Percentiles rank a stretch among this genome's conserved stretches.
Conservation (phyloP, 768 basidiomycete genomes). For the Leucocoprinus leucothites region DNA sequence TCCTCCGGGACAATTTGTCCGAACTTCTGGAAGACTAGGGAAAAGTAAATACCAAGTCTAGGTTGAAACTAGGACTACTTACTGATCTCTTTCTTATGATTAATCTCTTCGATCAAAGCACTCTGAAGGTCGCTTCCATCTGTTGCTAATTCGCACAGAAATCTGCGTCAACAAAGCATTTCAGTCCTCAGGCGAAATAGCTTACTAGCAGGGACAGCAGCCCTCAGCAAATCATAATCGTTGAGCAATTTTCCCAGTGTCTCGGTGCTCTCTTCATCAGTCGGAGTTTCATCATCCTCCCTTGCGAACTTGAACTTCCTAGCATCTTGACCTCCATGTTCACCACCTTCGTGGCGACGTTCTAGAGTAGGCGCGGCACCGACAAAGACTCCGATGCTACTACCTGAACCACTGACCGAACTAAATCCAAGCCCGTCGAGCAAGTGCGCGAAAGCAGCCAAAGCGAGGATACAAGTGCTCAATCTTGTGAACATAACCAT, state of each 20-base stretch:
- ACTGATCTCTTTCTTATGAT: slow-evolving; percentile 3
- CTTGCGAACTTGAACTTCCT: not conserved
- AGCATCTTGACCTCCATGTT: not conserved
- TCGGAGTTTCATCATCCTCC: not conserved
- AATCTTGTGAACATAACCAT: not conserved
- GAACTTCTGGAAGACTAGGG: not conserved
- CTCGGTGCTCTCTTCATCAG: not conserved
- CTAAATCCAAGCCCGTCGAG: not conserved
- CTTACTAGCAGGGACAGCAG: slow-evolving; percentile 1
- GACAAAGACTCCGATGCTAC: not conserved
- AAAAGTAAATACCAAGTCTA: not conserved
- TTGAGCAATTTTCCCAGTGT: not conserved
- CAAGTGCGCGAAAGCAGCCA: not conserved
- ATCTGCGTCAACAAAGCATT: too few species aligned
- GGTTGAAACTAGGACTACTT: not conserved
- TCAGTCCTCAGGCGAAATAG: not conserved
- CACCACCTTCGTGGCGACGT: not conserved
- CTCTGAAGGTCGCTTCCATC: slow-evolving; percentile 3
- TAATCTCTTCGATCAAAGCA: not conserved
- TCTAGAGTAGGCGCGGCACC: not conserved
- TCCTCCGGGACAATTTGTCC: not conserved
- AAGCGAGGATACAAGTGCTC: not conserved
- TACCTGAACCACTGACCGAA: not conserved
- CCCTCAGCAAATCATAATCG: not conserved
- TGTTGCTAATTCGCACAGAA: not conserved